Evolutionary conservation across 108 stramenopile genomes (phyloP), one percentile per base, ranked within the genome.

Genomic region (Pseudonitzschia pungens): DNA sequence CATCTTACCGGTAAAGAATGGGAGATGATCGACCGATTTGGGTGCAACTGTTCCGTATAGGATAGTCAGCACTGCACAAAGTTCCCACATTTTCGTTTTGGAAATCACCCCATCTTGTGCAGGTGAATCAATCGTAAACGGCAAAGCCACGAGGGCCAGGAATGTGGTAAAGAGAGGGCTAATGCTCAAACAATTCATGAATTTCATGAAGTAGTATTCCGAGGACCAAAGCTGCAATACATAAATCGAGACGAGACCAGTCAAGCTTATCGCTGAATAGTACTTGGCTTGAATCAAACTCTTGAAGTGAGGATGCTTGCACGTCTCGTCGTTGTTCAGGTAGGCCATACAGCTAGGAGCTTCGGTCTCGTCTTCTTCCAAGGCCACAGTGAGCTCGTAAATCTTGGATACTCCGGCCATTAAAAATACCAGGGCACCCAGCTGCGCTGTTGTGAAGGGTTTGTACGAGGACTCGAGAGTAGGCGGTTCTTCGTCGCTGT

Each of bases 281-380:
- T 57, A 75, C 67, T 75, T 75, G 74, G 56, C 74, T 43, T 44
- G 74, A 4, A 75, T 57, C 57, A 75, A 32, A 10, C 66, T 55
- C 32, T 50, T 24, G 41, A 75, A 75, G 54, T 26, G 54, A 10
- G 74, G 65, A 27, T 75, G 74, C 7, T 32, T 16, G 26, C 65
- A 68, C n/a, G 54, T 65, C 55, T 68, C 60, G 24, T 65, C 51
- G 27, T 60, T 42, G 32, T 44, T 44, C 11, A 75, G 56, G 43
- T 75, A 75, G 26, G 24, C 9, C 53, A 68, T 59, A 40, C 74
- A 75, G 15, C 29, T 65, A 20, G 32, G 20, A 11, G 55, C 55
- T 53, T 75, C 56, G 26, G 57, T 55, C 22, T 43, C 20, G 41
- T 67, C 74, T 40, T 74, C 33, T 11, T 65, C 9, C 36, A 53